phyloP scores from a whole-genome alignment of 1,284 basidiomycete species.

The Sanghuangporus baumii region DNA sequence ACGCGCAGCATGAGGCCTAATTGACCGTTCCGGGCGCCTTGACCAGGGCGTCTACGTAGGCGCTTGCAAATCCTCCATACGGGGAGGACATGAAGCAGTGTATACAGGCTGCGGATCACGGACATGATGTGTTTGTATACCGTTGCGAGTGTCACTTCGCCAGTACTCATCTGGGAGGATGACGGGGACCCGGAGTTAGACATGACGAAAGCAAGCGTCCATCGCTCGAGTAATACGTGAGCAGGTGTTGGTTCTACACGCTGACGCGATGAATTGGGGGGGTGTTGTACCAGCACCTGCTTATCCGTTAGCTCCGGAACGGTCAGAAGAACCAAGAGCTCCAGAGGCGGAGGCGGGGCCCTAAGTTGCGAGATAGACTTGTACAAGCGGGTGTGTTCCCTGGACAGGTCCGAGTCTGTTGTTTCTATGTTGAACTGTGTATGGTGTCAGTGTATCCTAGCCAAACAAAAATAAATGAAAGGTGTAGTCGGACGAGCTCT shows the following conservation, averaged over 20 bases:
- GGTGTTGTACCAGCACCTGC: constrained; percentile 62
- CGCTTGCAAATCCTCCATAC: constrained; percentile 66
- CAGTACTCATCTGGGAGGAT: not conserved
- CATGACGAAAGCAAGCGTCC: constrained; percentile 51
- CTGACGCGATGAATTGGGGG: constrained; percentile 50
- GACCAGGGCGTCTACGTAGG: constrained; percentile 40
- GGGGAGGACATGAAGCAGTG: constrained; percentile 63
- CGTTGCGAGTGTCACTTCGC: constrained; percentile 59
- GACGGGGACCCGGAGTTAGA: not conserved
- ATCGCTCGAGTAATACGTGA: constrained; percentile 69
- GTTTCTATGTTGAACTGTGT: constrained; percentile 76
- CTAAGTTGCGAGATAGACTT: constrained; percentile 47
- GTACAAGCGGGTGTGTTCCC: constrained; percentile 55
- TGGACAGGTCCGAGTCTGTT: constrained; percentile 59
- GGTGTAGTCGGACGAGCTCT: not conserved
- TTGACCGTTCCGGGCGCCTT: constrained; percentile 38
- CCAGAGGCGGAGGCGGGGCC: constrained; percentile 41
- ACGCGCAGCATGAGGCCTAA: constrained; percentile 52
- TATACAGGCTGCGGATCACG: constrained; percentile 70
- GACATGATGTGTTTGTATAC: constrained; percentile 81
- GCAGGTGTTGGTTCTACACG: constrained; percentile 62
- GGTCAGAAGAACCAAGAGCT: constrained; percentile 62
- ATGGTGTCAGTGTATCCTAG: not conserved
- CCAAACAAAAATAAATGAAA: not conserved
- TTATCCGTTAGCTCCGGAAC: constrained; percentile 63